These are phyloP conservation scores for Sugiyamaella xylanicola DNA, from an alignment of 1,139 yeast genomes.

Conservation along the genomic window DNA sequence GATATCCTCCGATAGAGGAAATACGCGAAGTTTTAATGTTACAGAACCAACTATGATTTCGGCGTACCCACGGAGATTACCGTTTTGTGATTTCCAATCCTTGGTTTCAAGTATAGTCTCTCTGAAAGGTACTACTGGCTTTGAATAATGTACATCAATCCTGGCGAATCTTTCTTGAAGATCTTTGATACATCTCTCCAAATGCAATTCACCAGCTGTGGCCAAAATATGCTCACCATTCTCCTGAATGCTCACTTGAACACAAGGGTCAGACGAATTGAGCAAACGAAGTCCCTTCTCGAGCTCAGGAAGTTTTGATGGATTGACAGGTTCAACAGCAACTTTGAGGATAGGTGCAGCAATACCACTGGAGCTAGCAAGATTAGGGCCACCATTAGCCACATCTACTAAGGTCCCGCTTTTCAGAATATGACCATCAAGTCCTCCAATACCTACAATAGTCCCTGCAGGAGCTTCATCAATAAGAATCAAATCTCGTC, in stretches of 20 bases:
- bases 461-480: constrained; percentile 91
- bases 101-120: constrained; percentile 66
- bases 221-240: constrained; percentile 90
- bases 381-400: constrained; percentile 57
- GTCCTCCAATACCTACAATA: constrained; percentile 91
- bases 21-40: constrained; percentile 49
- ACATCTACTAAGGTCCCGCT: constrained; percentile 74
- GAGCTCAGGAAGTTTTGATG: constrained; percentile 71
- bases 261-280: constrained; percentile 91
- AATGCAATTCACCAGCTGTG: constrained; percentile 94
- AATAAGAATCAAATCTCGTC: constrained; percentile 78
- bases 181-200: constrained; percentile 89
- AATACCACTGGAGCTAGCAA: constrained; percentile 68
- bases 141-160: constrained; percentile 80
- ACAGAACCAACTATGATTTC: constrained; percentile 54
- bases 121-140: constrained; percentile 92
- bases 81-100: constrained; percentile 25
- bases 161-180: constrained; percentile 90
- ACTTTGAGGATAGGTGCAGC: constrained; percentile 89
- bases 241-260: constrained; percentile 80
- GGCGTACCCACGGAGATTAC: constrained; percentile 42
- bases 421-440: constrained; percentile 78
- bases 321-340: constrained; percentile 91
- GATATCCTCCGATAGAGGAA: constrained; percentile 59
- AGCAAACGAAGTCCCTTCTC: constrained; percentile 78